Base-by-base conservation (phyloP, 352 stramenopile species). In the Globisporangium okanoganense region DNA sequence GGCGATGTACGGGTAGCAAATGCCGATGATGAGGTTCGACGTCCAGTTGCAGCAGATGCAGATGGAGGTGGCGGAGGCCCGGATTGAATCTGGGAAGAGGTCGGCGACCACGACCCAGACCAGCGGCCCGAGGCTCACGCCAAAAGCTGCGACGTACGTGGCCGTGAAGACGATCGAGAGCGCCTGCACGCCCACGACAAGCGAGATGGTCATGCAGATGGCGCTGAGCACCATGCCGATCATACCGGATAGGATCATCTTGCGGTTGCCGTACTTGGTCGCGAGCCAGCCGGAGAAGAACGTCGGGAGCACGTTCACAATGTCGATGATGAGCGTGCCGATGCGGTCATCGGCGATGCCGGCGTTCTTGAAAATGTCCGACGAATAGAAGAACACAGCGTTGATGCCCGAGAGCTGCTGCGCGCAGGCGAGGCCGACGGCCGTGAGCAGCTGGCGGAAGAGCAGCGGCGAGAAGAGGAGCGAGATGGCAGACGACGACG, bases 351-450 rank as follows among this genome's bases (percentile, higher is more conserved):
- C 71, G 1, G 54, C 54, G 25, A 83, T 60, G 1, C 75, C 75
- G 12, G 75, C 75, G 14, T 67, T 62, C 8, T 36, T 55, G 57
- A 83, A 83, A 8, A 83, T 73, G 47, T 55, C 50, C 1, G 69
- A 78, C 45, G 75, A 83, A 64, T 83, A 83, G 63, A 71, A 77
- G 52, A 78, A 79, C n/a, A 81, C 66, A 25, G 72, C 67, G 64
- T 87, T 87, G 54, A 90, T 83, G 13, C 80, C 80, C 1, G 78
- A 82, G 41, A 88, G 66, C 45, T 88, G 78, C 38, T 86, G 76
- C 10, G 70, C 69, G 44, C 59, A 60, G 9, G 56, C n/a, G n/a
- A n/a, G n/a, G n/a, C n/a, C n/a, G n/a, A n/a, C n/a, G n/a, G n/a
- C n/a, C n/a, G n/a, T n/a, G n/a, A n/a, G n/a, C n/a, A n/a, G n/a